A percentile compares a stretch with the other conserved stretches of the same genome.
Evolutionary conservation across 306 rosid genomes (phyloP).

Genomic region (Lathyrus sativus): DNA sequence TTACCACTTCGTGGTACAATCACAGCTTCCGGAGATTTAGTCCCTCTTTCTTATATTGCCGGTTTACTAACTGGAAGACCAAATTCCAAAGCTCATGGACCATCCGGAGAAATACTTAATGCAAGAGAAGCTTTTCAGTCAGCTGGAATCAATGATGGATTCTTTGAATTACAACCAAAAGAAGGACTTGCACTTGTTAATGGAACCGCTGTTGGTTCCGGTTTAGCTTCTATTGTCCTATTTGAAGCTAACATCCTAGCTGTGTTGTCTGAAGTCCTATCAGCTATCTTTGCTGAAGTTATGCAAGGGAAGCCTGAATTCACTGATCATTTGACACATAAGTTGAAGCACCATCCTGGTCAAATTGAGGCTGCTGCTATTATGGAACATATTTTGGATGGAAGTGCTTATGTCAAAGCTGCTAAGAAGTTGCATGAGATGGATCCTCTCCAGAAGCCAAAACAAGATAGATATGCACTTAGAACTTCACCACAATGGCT

Average conservation of each 20-base stretch:
- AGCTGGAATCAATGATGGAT: constrained; percentile 60
- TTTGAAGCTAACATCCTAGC: constrained; percentile 73
- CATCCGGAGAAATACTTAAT: constrained; percentile 54
- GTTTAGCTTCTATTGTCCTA: constrained; percentile 75
- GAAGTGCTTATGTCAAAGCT: constrained; percentile 76
- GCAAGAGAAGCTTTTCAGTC: constrained; percentile 64
- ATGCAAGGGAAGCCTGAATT: constrained; percentile 96
- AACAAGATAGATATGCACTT: constrained; percentile 85
- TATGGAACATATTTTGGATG: constrained; percentile 90
- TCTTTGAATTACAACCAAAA: constrained; percentile 84
- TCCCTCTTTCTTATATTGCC: constrained; percentile 87
- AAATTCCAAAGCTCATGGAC: constrained; percentile 70
- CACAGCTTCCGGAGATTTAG: constrained; percentile 84
- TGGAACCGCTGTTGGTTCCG: constrained; percentile 92
- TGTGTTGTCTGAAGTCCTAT: constrained; percentile 65
- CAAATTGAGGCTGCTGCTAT: constrained; percentile 96
- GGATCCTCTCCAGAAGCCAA: constrained; percentile 83
- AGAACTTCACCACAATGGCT: constrained; percentile 95
- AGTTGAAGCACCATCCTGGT: constrained; percentile 90
- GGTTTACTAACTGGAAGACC: constrained; percentile 79
- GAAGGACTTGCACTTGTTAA: constrained; percentile 94
- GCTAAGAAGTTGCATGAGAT: constrained; percentile 73
- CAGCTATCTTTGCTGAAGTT: constrained; percentile 79
- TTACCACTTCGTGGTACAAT: constrained; percentile 88
- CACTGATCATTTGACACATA: constrained; percentile 85